Evolutionary conservation across 495 filamentous ascomycete species (phyloP).

Genomic region (Aspergillus avenaceus): DNA sequence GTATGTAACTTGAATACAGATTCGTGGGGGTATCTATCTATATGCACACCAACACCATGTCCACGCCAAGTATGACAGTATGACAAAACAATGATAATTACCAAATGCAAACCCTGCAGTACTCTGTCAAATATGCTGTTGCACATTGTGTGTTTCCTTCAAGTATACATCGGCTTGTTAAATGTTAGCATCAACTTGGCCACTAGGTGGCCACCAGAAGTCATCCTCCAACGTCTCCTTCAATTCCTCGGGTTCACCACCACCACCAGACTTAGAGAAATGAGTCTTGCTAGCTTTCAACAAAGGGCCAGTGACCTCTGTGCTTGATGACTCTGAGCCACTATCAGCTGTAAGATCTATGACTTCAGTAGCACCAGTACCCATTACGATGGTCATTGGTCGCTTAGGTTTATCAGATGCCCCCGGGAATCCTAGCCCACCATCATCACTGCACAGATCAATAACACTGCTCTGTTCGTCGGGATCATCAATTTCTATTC

Average conservation of each 20-base stretch:
- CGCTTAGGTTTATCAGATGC: conserved; percentile 6
- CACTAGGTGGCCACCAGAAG: conserved; percentile 43
- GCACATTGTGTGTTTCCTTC: background rate
- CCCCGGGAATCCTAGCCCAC: background rate
- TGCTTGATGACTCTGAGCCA: conserved; percentile 8
- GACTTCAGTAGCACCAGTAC: conserved; percentile 9
- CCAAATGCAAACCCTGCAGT: background rate
- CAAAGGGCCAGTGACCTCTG: background rate
- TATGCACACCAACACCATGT: no score
- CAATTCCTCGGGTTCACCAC: background rate
- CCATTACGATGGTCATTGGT: conserved; percentile 3
- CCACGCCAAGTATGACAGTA: no score
- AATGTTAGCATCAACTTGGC: conserved; percentile 29
- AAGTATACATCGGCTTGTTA: conserved; percentile 2
- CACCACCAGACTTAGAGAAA: background rate
- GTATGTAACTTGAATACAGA: no score
- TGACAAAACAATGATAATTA: no score
- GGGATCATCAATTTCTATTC: background rate
- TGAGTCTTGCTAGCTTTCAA: background rate
- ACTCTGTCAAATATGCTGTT: background rate
- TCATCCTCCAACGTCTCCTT: conserved; percentile 35
- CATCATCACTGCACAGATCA: conserved; percentile 19
- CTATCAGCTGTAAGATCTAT: conserved; percentile 34
- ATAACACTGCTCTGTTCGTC: conserved; percentile 1
- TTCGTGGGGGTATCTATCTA: background rate